Evolutionary conservation across 495 filamentous ascomycete genomes (phyloP), one percentile per base, ranked within the genome.

Genomic region (Talaromyces stipitatus): DNA sequence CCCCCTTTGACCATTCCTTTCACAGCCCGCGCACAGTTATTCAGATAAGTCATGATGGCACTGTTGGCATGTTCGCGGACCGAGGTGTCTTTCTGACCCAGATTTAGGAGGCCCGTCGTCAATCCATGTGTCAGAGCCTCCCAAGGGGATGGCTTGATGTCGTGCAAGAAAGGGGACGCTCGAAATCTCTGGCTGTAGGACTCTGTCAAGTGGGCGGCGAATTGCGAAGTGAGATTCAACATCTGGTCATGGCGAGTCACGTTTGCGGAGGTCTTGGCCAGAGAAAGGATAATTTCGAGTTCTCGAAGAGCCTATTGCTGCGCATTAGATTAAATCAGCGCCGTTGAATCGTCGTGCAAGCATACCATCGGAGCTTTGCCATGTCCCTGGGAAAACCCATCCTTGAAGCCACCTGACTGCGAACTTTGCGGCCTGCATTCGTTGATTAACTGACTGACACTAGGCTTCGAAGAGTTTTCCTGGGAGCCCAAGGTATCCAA

Each of bases 91-190:
- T 83, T 83, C 18, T 82, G 72, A 0, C 90, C 92, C 32, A 97
- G 67, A 1, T 83, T 82, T 32, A 97, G 78, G n/a, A 96, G 69
- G 6, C 91, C 92, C 0, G 77, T 80, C 1, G 89, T 85, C 46
- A 97, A 77, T 58, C 86, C 82, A 58, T 81, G 84, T n/a, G 88
- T 86, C 27, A 97, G 78, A 1, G 83, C 78, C 72, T 97, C 94
- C 82, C 89, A 94, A 12, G 94, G 95, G 2, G 92, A 96, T 10
- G 91, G 90, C 60, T 89, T 84, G 60, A 96, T 82, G 58, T 80
- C 84, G 33, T 83, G 85, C 57, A 97, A 84, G 67, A 88, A 89
- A 0, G 92, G 89, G 43, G 92, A 95, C 2, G 84, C 73, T 7
- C 82, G 81, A 59, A 97, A 88, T 23, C 78, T 66, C 66, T 97